These are phyloP conservation scores for Anaeramoeba flamelloides DNA, from an alignment of 78 protist genomes.

Conservation along the genomic window DNA sequence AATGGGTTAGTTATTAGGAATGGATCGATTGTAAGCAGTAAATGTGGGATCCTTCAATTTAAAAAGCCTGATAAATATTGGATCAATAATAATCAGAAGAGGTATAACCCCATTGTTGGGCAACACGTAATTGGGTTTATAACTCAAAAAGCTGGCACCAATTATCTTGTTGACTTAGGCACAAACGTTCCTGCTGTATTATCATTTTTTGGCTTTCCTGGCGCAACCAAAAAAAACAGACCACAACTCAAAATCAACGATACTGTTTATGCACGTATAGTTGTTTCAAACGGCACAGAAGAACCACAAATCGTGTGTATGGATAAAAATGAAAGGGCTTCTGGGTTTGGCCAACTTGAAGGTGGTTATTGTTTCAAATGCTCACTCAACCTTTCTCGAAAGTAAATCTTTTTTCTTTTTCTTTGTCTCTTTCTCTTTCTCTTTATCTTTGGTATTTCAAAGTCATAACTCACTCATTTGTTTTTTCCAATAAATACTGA, in stretches of 20 bases:
- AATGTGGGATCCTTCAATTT: too few relatives aligned
- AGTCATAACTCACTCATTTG: too few relatives aligned
- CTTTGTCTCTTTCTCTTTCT: not conserved
- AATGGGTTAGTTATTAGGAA: too few relatives aligned
- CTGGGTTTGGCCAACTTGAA: conserved; percentile 47
- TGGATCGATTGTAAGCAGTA: too few relatives aligned
- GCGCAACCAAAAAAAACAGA: conserved; percentile 47
- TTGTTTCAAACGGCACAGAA: conserved; percentile 48
- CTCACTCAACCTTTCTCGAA: not conserved
- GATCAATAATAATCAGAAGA: too few relatives aligned
- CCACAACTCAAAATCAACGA: conserved; percentile 37
- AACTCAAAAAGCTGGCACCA: too few relatives aligned
- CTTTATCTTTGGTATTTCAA: too few relatives aligned
- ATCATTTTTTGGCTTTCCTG: conserved; percentile 47
- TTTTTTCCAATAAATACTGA: too few relatives aligned
- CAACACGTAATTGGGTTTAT: too few relatives aligned
- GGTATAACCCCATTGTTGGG: too few relatives aligned
- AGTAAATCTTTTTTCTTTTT: not conserved
- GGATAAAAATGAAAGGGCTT: conserved; percentile 22
- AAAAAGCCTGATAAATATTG: too few relatives aligned
- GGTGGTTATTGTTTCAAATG: conserved; percentile 33
- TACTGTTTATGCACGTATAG: conserved; percentile 40
- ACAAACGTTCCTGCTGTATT: conserved; percentile 25
- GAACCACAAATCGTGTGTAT: conserved; percentile 53
- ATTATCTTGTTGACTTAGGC: conserved; percentile 60